These are phyloP conservation scores for Funneliformis caledonium DNA, from an alignment of 371 early-diverging fungal genomes.

Conservation along the genomic window DNA sequence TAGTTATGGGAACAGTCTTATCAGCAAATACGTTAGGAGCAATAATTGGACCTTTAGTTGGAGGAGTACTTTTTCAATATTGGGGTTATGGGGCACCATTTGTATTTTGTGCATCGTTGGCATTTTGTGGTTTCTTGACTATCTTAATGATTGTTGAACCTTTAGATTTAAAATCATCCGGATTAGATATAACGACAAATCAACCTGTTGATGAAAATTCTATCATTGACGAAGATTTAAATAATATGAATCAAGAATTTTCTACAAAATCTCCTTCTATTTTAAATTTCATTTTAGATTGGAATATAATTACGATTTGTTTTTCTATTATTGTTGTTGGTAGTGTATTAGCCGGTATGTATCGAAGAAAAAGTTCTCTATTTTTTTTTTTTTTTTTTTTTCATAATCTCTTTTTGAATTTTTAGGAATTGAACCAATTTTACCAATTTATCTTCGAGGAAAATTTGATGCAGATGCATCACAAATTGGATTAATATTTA, in stretches of 20 bases:
- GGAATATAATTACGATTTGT: slow-evolving; percentile 59
- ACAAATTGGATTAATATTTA: slow-evolving; percentile 62
- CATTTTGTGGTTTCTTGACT: slow-evolving; percentile 70
- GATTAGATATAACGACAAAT: neutral
- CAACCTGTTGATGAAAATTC: slow-evolving; percentile 34
- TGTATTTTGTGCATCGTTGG: slow-evolving; percentile 71
- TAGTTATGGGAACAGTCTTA: slow-evolving; percentile 78
- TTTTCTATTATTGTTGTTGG: slow-evolving; percentile 61
- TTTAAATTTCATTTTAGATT: slow-evolving; percentile 56
- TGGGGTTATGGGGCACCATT: slow-evolving; percentile 75
- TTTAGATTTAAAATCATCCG: slow-evolving; percentile 41
- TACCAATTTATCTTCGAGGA: slow-evolving; percentile 62
- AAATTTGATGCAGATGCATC: slow-evolving; percentile 53
- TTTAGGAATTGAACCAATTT: slow-evolving; percentile 63
- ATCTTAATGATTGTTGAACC: slow-evolving; percentile 68
- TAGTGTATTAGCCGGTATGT: slow-evolving; percentile 59
- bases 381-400: neutral
- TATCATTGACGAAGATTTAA: neutral
- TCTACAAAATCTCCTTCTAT: slow-evolving; percentile 48
- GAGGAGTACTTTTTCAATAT: slow-evolving; percentile 74
- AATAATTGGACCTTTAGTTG: slow-evolving; percentile 77
- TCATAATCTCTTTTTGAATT: neutral
- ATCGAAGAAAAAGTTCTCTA: neutral
- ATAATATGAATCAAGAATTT: neutral
- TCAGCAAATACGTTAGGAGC: slow-evolving; percentile 75